A percentile compares a stretch with the other conserved stretches of the same genome.
phyloP scores from a whole-genome alignment of 2,329 filamentous ascomycete genomes.

The Xylaria polymorpha region DNA sequence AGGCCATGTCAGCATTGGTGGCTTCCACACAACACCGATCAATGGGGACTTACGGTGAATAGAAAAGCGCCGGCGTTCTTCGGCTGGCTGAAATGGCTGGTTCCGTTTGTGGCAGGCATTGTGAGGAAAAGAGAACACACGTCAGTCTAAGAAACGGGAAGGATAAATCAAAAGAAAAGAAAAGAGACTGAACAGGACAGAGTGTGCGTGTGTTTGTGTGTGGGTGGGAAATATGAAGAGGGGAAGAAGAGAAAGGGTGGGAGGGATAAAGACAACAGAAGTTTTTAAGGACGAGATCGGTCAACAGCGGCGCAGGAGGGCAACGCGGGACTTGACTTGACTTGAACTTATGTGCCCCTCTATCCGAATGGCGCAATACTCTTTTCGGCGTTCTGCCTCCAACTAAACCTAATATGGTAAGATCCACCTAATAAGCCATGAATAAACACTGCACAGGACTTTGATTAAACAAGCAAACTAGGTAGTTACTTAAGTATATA shows the following conservation, averaged over 20 bases:
- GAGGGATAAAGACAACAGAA: constrained; percentile 30
- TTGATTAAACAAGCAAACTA: too few relatives aligned
- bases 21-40: not conserved
- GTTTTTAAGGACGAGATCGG: constrained; percentile 40
- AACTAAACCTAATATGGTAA: constrained; percentile 17
- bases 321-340: constrained; percentile 20
- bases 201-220: constrained; percentile 24
- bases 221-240: constrained; percentile 13
- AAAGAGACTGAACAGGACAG: constrained; percentile 19
- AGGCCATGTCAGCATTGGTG: constrained; percentile 38
- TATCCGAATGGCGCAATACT: constrained; percentile 39
- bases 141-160: constrained; percentile 40
- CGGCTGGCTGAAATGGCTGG: constrained; percentile 56
- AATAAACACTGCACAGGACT: too few relatives aligned
- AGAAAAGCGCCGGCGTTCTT: constrained; percentile 79
- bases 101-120: constrained; percentile 69
- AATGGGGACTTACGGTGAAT: constrained; percentile 72
- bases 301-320: constrained; percentile 20
- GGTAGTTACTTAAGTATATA: too few relatives aligned
- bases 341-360: constrained; percentile 37
- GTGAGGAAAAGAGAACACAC: constrained; percentile 52
- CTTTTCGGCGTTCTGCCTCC: not conserved
- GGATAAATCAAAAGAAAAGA: constrained; percentile 32
- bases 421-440: not conserved
- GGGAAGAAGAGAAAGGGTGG: constrained; percentile 21